phyloP scores from a whole-genome alignment of 768 basidiomycete genomes.

The Amanita jacksonii region DNA sequence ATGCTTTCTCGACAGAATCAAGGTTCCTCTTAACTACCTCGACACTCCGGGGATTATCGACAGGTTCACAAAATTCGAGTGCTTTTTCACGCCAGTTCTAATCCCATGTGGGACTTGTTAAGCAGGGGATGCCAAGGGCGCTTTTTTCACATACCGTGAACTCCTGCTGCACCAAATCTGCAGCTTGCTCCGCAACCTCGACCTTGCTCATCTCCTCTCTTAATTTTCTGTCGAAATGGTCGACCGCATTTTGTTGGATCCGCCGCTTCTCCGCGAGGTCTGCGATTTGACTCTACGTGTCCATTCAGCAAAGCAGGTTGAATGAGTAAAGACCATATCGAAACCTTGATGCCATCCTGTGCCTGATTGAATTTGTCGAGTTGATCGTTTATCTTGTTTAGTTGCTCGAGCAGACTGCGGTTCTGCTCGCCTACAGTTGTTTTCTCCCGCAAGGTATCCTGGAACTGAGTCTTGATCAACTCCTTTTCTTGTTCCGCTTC shows the following conservation, averaged over 20 bases:
- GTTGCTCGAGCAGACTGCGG: slow-evolving; percentile 29
- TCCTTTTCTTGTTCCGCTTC: slow-evolving; percentile 46
- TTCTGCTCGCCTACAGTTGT: slow-evolving; percentile 38
- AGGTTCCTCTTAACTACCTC: slow-evolving; percentile 51
- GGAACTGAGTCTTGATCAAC: slow-evolving; percentile 37
- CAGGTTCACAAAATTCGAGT: slow-evolving; percentile 45
- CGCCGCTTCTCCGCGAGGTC: slow-evolving; percentile 40
- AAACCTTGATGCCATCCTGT: slow-evolving; percentile 35
- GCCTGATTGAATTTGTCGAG: slow-evolving; percentile 43
- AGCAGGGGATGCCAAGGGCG: too few species aligned
- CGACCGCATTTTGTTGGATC: slow-evolving; percentile 36
- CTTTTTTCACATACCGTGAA: slow-evolving; percentile 53
- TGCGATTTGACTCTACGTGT: slow-evolving; percentile 37
- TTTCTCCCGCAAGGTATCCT: slow-evolving; percentile 34
- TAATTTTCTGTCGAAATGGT: slow-evolving; percentile 44
- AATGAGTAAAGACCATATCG: slow-evolving; percentile 11
- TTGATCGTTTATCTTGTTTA: slow-evolving; percentile 35
- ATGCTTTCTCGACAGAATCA: slow-evolving; percentile 50
- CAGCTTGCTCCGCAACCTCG: slow-evolving; percentile 32
- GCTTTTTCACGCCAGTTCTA: slow-evolving; percentile 64
- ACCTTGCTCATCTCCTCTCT: slow-evolving; percentile 38
- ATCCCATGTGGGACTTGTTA: too few species aligned
- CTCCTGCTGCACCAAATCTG: slow-evolving; percentile 48
- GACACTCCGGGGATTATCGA: slow-evolving; percentile 47
- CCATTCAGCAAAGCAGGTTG: slow-evolving; percentile 4